Evolutionary conservation across 140 eudicot genomes (phyloP), one percentile per base, ranked within the genome.

Genomic region (Erigeron philadelphicus): DNA sequence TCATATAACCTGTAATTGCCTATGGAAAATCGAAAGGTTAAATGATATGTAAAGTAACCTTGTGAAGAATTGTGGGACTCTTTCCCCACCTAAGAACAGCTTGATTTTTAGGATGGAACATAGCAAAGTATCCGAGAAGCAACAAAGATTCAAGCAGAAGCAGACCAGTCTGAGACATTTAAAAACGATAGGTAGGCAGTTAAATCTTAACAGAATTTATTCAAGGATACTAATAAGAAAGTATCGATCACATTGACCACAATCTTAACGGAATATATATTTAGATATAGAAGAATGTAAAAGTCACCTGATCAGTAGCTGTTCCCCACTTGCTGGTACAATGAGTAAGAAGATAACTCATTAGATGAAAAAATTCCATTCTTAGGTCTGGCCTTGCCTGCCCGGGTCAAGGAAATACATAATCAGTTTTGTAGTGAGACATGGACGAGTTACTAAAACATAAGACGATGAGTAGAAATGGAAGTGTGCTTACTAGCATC

Each of bases 31-130:
- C 25, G 23, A 21, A 59, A 21, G 9, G 15, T 10, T 56, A 19
- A 2, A 58, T 52, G 43, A 23, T 53, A 61, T 38, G 68, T 72
- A 52, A 45, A 65, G 72, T 41, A 52, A 88, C 98, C 96, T 92
- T 92, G 80, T 92, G 98, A 82, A 93, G 98, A 78, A 93, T 93
- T 41, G 98, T 89, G 42, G 96, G 96, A 77, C 90, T 87, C 80
- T 89, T 93, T 6, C 98, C 98, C 98, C 98, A 93, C 15, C 98
- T 87, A 74, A 93, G 95, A 61, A 93, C 98, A 41, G 96, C 96
- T 83, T 93, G 98, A 75, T 93, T 93, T 71, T 82, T 95, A 0
- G 82, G 85, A 60, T 93, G 95, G 77, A 93, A 89, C 81, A 93
- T 77, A 64, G 98, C 84, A 73, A 93, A 93, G 83, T 93, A 83